A percentile compares a stretch with the other conserved stretches of the same genome.
Conservation (phyloP, 257 asterid genomes). For the Solanum acaule region DNA sequence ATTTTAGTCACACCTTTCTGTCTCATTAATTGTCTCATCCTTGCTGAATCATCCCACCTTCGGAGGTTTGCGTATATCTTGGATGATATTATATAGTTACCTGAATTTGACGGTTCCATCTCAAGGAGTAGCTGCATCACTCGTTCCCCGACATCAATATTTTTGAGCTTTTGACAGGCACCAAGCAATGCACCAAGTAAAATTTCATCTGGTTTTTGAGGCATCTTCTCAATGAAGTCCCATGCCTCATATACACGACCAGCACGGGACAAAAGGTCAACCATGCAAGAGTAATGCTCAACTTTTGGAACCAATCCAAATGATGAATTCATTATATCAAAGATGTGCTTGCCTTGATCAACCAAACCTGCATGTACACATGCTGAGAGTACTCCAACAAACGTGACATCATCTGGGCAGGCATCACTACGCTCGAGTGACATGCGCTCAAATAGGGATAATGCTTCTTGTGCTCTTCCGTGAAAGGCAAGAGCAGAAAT, state of each 20-base stretch:
- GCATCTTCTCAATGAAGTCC: conserved; percentile 81
- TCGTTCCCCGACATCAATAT: conserved; percentile 59
- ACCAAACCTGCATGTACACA: conserved; percentile 89
- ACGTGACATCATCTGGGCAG: conserved; percentile 62
- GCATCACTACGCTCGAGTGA: conserved; percentile 19
- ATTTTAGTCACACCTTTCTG: conserved; percentile 67
- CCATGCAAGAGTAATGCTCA: conserved; percentile 90
- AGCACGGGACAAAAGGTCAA: conserved; percentile 83
- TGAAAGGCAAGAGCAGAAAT: conserved; percentile 80
- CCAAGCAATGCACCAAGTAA: conserved; percentile 65
- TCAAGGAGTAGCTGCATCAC: conserved; percentile 56
- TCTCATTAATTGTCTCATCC: conserved; percentile 63
- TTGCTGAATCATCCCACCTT: conserved; percentile 81
- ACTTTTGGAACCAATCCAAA: conserved; percentile 64
- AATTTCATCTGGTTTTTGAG: conserved; percentile 71
- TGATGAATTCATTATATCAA: conserved; percentile 51
- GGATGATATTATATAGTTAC: conserved; percentile 67
- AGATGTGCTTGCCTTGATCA: conserved; percentile 50
- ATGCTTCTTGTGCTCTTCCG: conserved; percentile 63
- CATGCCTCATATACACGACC: conserved; percentile 79
- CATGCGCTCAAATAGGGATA: conserved; percentile 62
- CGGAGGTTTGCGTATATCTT: conserved; percentile 60
- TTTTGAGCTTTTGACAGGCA: conserved; percentile 72
- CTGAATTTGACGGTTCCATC: conserved; percentile 80
- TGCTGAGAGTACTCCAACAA: conserved; percentile 73